phyloP scores from a whole-genome alignment of 495 filamentous ascomycete species.

The Aspergillus nanangensis region DNA sequence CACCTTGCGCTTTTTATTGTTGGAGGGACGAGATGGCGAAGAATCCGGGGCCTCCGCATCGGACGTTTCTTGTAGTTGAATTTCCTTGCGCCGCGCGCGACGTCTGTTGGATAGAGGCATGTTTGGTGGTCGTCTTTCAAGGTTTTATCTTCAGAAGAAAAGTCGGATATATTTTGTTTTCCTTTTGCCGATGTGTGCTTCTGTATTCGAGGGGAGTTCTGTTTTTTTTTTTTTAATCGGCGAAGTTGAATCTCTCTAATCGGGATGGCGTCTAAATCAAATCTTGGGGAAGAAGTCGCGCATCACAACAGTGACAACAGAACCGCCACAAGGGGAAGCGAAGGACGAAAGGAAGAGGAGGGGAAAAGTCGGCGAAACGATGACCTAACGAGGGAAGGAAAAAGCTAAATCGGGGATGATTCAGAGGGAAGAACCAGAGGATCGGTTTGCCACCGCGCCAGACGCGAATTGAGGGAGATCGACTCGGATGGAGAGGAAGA shows the following conservation, averaged over 20 bases:
- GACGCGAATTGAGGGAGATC: slow-evolving; percentile 15
- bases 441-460: slow-evolving; percentile 35
- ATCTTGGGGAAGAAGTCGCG: too few species aligned
- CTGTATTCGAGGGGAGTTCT: too few species aligned
- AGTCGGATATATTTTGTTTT: slow-evolving; percentile 5
- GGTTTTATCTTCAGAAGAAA: too few species aligned
- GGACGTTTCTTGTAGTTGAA: slow-evolving; percentile 42
- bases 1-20: slow-evolving; percentile 75
- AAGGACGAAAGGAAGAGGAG: slow-evolving; percentile 10
- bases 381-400: slow-evolving; percentile 25
- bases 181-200: slow-evolving; percentile 1
- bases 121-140: slow-evolving; percentile 1
- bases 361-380: slow-evolving; percentile 2
- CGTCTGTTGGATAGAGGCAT: slow-evolving; percentile 52
- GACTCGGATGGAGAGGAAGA: slow-evolving; percentile 3
- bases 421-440: slow-evolving; percentile 32
- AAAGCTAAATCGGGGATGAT: slow-evolving; percentile 14
- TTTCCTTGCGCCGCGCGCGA: slow-evolving; percentile 48
- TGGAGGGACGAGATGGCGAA: slow-evolving; percentile 66
- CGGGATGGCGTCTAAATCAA: too few species aligned
- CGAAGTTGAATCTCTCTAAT: too few species aligned
- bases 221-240: too few species aligned
- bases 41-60: slow-evolving; percentile 56
- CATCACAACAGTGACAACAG: too few species aligned
- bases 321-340: slow-evolving; percentile 1